A percentile compares a stretch with the other conserved stretches of the same genome.
phyloP scores from a whole-genome alignment of 345 rosid genomes.

The Corchorus olitorius region DNA sequence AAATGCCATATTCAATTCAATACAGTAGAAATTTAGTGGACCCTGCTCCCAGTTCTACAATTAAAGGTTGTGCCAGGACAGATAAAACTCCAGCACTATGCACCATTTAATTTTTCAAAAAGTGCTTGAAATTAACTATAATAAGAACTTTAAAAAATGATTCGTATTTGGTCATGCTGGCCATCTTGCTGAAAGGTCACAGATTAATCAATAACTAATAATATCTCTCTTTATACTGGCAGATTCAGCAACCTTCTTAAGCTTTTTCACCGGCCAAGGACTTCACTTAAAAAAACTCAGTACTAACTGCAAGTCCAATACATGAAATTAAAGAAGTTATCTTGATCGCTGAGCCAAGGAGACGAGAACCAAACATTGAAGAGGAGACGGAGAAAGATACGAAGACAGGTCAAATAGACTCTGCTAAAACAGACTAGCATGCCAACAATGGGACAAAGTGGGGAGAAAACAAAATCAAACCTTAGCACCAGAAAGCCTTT shows the following conservation, averaged over 20 bases:
- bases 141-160: background rate
- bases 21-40: constrained; percentile 5
- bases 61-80: background rate
- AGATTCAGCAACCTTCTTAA: background rate
- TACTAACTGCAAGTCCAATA: background rate
- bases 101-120: constrained; percentile 9
- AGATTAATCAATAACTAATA: background rate
- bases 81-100: background rate
- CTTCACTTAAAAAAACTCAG: background rate
- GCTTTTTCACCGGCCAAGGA: background rate
- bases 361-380: background rate
- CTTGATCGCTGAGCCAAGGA: too few relatives aligned
- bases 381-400: constrained; percentile 9
- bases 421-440: constrained; percentile 1
- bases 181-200: background rate
- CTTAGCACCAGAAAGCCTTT: constrained; percentile 90
- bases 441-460: background rate
- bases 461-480: constrained; percentile 36
- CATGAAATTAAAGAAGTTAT: background rate
- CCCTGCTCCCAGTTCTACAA: background rate
- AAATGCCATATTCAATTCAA: background rate
- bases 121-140: background rate
- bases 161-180: background rate
- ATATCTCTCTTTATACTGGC: background rate
- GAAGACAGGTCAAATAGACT: background rate